Percentiles rank a stretch among this genome's conserved stretches.
phyloP scores from a whole-genome alignment of 140 eudicot species.

The Ambrosia hybrid region DNA sequence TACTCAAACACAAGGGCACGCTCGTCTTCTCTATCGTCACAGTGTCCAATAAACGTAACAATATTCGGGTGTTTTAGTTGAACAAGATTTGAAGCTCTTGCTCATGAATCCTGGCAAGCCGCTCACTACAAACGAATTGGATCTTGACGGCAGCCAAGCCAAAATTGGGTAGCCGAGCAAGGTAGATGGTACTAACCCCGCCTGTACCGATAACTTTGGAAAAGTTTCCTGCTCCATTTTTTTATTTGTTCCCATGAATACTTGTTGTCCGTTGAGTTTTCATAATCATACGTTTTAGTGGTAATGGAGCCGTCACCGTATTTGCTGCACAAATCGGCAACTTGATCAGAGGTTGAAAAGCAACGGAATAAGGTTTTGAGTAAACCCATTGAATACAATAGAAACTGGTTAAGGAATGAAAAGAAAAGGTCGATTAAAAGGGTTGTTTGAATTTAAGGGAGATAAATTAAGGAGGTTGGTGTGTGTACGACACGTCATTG shows the following conservation, averaged over 20 bases:
- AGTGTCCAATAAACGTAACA: constrained; percentile 63
- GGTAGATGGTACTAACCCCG: constrained; percentile 76
- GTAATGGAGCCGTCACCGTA: too few relatives aligned
- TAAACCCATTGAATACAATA: too few relatives aligned
- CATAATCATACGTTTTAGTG: too few relatives aligned
- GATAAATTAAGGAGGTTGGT: too few relatives aligned
- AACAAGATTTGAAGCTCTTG: constrained; percentile 59
- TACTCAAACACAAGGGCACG: constrained; percentile 67
- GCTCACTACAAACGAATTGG: constrained; percentile 49
- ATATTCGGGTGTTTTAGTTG: constrained; percentile 53
- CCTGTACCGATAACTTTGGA: constrained; percentile 64
- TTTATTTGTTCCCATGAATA: constrained; percentile 47
- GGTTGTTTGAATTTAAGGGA: too few relatives aligned
- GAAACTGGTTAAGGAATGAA: too few relatives aligned
- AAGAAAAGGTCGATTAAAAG: too few relatives aligned
- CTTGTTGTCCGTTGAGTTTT: too few relatives aligned
- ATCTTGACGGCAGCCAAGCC: constrained; percentile 59
- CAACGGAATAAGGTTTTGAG: too few relatives aligned
- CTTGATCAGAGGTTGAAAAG: too few relatives aligned
- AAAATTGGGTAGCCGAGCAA: constrained; percentile 37
- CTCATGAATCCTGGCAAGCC: constrained; percentile 47
- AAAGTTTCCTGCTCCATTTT: constrained; percentile 30
- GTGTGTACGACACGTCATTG: too few relatives aligned
- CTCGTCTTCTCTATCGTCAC: constrained; percentile 40
- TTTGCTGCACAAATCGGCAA: too few relatives aligned